Percentiles rank a stretch among this genome's conserved stretches.
These are phyloP conservation scores for Mycena filopes DNA, from an alignment of 768 basidiomycete genomes.

Conservation along the genomic window DNA sequence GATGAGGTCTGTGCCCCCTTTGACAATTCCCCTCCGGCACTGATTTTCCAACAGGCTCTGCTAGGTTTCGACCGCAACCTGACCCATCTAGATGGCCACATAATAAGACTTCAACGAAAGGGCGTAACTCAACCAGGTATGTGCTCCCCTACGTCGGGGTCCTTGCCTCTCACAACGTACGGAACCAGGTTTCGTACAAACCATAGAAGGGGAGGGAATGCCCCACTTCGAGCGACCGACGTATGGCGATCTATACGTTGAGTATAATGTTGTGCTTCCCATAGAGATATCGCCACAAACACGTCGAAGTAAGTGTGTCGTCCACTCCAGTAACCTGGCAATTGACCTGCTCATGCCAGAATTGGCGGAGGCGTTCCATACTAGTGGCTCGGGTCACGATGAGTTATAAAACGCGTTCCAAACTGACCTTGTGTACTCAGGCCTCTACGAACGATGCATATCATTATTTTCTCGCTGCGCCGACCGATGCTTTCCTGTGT, in stretches of 20 bases:
- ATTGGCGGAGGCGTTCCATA: constrained; percentile 64
- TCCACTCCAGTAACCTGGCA: not conserved
- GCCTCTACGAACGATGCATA: constrained; percentile 29
- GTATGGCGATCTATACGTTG: constrained; percentile 90
- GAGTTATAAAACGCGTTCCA: constrained; percentile 47
- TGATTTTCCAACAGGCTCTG: constrained; percentile 71
- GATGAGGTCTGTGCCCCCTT: constrained; percentile 76
- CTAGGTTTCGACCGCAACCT: constrained; percentile 95
- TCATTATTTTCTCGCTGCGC: constrained; percentile 35
- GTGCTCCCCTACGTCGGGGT: constrained; percentile 28
- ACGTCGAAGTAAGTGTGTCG: constrained; percentile 73
- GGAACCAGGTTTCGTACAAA: constrained; percentile 82
- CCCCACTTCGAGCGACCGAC: constrained; percentile 67
- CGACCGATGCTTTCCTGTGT: not conserved
- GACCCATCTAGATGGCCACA: constrained; percentile 91
- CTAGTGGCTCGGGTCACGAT: constrained; percentile 49
- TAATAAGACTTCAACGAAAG: constrained; percentile 72
- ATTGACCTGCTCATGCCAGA: constrained; percentile 49
- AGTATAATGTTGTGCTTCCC: constrained; percentile 94
- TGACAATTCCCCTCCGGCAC: not conserved
- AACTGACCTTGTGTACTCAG: constrained; percentile 33
- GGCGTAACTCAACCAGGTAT: constrained; percentile 93
- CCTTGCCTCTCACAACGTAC: not conserved
- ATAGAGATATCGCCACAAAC: constrained; percentile 72
- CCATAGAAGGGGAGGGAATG: constrained; percentile 91